Base-by-base conservation (phyloP, 2,329 filamentous ascomycete genomes). In the Pseudogymnoascus sp. region DNA sequence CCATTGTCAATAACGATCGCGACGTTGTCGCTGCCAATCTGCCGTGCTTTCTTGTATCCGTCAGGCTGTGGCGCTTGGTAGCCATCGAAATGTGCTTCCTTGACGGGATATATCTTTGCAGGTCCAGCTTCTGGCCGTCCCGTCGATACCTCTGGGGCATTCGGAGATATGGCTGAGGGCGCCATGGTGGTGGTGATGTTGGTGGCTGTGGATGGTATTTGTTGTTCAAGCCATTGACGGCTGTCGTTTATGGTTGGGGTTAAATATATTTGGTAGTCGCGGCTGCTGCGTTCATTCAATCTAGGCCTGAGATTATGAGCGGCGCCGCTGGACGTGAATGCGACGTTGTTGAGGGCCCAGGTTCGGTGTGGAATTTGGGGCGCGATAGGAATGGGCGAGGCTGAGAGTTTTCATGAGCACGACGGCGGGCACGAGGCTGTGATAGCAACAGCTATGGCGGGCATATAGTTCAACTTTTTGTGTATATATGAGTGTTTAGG, bases 1-100 rank as follows among this genome's bases (percentile, higher is more conserved):
- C 93, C 95, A 88, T 97, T 97, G 79, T 99, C 95, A 73, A 99
- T 97, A 66, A 99, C 90, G 72, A 99, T 97, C 60, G 92, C 91
- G 61, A 87, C 89, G 53, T 79, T 78, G 64, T 79, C 82, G 63
- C 84, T 77, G 60, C 84, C 81, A 65, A 90, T 93, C 68, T 68
- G 64, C 12, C 56, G 64, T 28, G 59, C 59, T 42, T 83, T 81
- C 70, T 84, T 82, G 72, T 89, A 92, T 59, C 89, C 90, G 70
- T 93, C 88, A 7, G 80, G 77, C 69, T 84, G 79, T 1, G 81
- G 76, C 31, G 79, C 75, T 38, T 83, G 76, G 63, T 77, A 81
- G 65, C 80, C 80, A 66, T 86, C 84, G 70, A 87, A 88, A 66
- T 78, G 81, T 64, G 79, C 81, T 72, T 88, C 87, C 70, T 83